phyloP scores from a whole-genome alignment of 805 yeast genomes.

The Starmerella davenportii region DNA sequence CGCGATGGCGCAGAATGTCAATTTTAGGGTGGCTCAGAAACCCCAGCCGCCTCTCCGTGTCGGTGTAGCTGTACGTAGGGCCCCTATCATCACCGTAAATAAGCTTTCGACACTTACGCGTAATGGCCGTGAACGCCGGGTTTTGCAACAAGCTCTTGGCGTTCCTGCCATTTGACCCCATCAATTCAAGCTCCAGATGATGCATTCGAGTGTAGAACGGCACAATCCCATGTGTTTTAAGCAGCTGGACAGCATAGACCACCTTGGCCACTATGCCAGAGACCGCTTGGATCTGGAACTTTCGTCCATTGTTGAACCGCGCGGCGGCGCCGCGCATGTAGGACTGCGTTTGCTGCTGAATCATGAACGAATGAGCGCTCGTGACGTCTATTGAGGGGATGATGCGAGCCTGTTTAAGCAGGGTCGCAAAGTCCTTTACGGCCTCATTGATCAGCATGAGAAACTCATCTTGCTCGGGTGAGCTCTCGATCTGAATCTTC shows the following conservation, averaged over 20 bases:
- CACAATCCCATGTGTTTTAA: conserved; percentile 65
- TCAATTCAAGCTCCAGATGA: conserved; percentile 30
- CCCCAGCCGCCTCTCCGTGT: conserved; percentile 5
- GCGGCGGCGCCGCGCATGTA: conserved; percentile 16
- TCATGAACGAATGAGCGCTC: conserved; percentile 20
- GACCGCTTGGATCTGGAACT: conserved; percentile 17
- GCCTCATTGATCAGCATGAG: conserved; percentile 43
- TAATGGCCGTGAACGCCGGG: conserved; percentile 30
- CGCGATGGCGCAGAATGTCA: conserved; percentile 37
- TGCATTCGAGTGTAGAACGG: conserved; percentile 50
- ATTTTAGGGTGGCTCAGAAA: conserved; percentile 59
- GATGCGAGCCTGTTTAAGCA: conserved; percentile 45
- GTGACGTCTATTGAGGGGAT: conserved; percentile 51
- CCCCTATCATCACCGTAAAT: conserved; percentile 21
- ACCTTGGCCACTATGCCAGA: conserved; percentile 47
- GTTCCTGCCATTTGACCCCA: conserved; percentile 20
- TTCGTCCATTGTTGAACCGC: conserved; percentile 11
- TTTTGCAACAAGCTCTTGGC: conserved; percentile 47
- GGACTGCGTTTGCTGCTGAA: conserved; percentile 49
- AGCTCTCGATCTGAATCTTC: conserved; percentile 37
- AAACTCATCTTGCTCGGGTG: conserved; percentile 38
- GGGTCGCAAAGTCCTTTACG: conserved; percentile 42
- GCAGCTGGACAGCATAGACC: conserved; percentile 34
- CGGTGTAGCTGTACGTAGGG: conserved; percentile 6
- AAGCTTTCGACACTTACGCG: conserved; percentile 29